These are phyloP conservation scores for Ustilago bromivora DNA, from an alignment of 1,284 basidiomycete genomes.

Conservation along the genomic window DNA sequence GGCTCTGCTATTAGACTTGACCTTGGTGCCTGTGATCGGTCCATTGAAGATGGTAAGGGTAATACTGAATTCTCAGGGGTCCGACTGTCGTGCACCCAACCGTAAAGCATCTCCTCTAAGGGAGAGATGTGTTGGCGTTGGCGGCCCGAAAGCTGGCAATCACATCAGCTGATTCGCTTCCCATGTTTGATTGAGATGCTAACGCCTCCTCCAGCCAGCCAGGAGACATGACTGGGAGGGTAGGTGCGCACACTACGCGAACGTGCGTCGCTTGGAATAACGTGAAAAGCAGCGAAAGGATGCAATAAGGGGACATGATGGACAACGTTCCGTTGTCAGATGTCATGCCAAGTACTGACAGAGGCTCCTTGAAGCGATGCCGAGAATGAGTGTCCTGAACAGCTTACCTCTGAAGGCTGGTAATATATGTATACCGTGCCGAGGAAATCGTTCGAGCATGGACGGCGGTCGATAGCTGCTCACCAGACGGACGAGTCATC, in stretches of 20 bases:
- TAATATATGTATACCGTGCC: no score
- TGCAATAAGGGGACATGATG: no score
- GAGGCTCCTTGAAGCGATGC: no score
- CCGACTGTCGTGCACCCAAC: background rate
- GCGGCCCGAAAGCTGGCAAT: background rate
- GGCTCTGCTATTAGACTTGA: background rate
- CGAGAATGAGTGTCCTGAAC: no score
- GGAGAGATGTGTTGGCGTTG: background rate
- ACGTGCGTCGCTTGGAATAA: background rate
- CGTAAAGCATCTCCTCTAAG: background rate
- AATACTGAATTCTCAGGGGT: background rate
- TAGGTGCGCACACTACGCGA: background rate
- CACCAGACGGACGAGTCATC: no score
- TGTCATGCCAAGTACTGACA: no score
- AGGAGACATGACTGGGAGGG: background rate
- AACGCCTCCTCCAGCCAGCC: conserved; percentile 9
- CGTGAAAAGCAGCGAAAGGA: background rate
- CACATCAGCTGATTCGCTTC: background rate
- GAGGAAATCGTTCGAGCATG: no score
- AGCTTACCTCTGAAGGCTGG: no score
- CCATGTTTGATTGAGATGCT: background rate
- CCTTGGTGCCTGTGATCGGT: background rate
- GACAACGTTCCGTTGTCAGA: no score
- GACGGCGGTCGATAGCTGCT: no score
- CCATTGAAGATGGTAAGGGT: background rate